phyloP scores from a whole-genome alignment of 1,284 basidiomycete genomes.

The Ceratobasidium sp. region DNA sequence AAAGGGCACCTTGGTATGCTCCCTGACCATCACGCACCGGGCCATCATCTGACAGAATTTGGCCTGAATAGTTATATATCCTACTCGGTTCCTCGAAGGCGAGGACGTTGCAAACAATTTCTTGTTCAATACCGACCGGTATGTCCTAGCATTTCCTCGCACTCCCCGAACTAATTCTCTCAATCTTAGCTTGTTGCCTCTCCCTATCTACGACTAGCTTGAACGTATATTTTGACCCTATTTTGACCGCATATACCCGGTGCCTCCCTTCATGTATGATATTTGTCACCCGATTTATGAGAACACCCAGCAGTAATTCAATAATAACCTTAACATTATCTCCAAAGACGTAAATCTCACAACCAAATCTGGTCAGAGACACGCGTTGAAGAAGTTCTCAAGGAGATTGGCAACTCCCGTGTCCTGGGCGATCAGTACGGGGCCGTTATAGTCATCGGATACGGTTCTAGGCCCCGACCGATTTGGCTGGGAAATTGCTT shows the following conservation, averaged over 20 bases:
- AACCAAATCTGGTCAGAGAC: not conserved
- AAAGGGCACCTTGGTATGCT: conserved; percentile 83
- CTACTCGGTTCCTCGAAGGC: conserved; percentile 83
- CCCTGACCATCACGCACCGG: not conserved
- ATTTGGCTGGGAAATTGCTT: not conserved
- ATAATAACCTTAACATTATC: not conserved
- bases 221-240: not conserved
- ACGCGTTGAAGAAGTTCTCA: not conserved
- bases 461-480: not conserved
- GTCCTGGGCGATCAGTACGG: not conserved
- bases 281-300: not conserved
- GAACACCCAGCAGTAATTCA: not conserved
- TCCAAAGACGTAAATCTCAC: not conserved
- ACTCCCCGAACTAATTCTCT: too few relatives aligned
- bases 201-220: conserved; percentile 61
- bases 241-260: conserved; percentile 3
- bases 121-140: conserved; percentile 88
- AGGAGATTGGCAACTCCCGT: not conserved
- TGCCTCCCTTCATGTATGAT: not conserved
- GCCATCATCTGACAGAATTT: not conserved
- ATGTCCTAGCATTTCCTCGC: conserved; percentile 44
- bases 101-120: conserved; percentile 89
- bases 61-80: conserved; percentile 70
- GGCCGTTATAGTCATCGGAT: not conserved
- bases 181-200: conserved; percentile 57